phyloP scores from a whole-genome alignment of 148 eudicot species.

The Rhododendron ovatum region DNA sequence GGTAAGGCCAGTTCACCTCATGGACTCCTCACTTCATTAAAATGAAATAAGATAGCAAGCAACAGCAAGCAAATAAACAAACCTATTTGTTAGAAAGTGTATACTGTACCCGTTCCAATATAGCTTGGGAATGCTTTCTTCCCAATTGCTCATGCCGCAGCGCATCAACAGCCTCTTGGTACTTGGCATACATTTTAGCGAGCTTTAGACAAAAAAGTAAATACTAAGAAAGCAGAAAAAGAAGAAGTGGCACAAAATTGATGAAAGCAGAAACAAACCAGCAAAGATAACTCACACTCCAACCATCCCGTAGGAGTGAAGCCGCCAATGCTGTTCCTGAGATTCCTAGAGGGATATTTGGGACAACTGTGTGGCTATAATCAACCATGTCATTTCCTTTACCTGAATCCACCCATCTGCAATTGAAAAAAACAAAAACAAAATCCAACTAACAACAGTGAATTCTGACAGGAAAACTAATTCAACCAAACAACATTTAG shows the following conservation, averaged over 20 bases:
- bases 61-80: neutral
- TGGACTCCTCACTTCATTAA: neutral
- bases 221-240: neutral
- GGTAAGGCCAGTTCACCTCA: neutral
- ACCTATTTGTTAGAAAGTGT: neutral
- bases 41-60: neutral
- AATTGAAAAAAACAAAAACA: neutral
- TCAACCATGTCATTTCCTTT: constrained; percentile 19
- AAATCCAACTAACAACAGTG: neutral
- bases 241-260: neutral
- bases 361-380: constrained; percentile 55
- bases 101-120: constrained; percentile 55
- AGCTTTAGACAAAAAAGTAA: constrained; percentile 29
- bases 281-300: constrained; percentile 66
- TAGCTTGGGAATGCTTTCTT: constrained; percentile 80
- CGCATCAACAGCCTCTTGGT: constrained; percentile 97
- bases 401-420: constrained; percentile 38
- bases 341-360: constrained; percentile 69
- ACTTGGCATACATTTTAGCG: constrained; percentile 82
- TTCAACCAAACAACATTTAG: neutral
- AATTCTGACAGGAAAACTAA: neutral
- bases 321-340: constrained; percentile 98
- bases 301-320: constrained; percentile 88
- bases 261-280: neutral
- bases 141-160: constrained; percentile 88